A percentile compares a stretch with the other conserved stretches of the same genome.
These are phyloP conservation scores for Penicillium rolfsii DNA, from an alignment of 2,329 filamentous ascomycete species.

Conservation along the genomic window DNA sequence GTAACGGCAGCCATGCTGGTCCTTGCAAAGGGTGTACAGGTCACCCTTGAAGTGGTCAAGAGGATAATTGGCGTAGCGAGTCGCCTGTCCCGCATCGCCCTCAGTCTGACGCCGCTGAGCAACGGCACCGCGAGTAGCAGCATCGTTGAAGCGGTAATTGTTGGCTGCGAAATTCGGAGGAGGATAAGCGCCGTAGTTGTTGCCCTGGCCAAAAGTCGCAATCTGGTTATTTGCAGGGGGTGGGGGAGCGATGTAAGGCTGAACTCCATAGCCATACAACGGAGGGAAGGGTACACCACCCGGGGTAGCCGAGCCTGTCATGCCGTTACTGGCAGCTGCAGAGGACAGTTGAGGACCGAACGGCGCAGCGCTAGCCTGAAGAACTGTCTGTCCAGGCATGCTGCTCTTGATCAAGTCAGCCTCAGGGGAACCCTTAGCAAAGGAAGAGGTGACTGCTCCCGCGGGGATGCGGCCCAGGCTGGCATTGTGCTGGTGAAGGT, in stretches of 20 bases:
- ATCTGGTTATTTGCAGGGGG: constrained; percentile 42
- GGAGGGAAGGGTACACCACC: constrained; percentile 42
- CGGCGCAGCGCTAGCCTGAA: constrained; percentile 78
- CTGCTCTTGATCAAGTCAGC: constrained; percentile 55
- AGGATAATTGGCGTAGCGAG: constrained; percentile 80
- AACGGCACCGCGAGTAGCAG: constrained; percentile 74
- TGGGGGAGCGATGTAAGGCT: constrained; percentile 59
- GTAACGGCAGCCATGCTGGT: constrained; percentile 96
- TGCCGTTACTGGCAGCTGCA: constrained; percentile 36
- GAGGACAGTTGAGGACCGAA: constrained; percentile 69
- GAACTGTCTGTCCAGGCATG: constrained; percentile 67
- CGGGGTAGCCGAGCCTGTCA: constrained; percentile 32
- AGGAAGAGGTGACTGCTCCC: constrained; percentile 66
- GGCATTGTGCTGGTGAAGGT: constrained; percentile 73
- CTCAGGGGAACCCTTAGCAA: constrained; percentile 49
- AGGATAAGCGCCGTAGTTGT: constrained; percentile 48
- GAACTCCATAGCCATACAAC: constrained; percentile 55
- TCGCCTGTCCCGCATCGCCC: constrained; percentile 61
- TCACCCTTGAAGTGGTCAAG: constrained; percentile 79
- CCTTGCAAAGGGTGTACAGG: constrained; percentile 91
- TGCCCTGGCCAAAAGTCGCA: constrained; percentile 57
- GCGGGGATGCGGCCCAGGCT: constrained; percentile 78
- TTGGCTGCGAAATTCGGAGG: not conserved
- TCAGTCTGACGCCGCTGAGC: constrained; percentile 60
- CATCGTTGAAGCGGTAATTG: constrained; percentile 67